Evolutionary conservation across 108 stramenopile genomes (phyloP), one percentile per base, ranked within the genome.

Genomic region (Nitzschia sp.): DNA sequence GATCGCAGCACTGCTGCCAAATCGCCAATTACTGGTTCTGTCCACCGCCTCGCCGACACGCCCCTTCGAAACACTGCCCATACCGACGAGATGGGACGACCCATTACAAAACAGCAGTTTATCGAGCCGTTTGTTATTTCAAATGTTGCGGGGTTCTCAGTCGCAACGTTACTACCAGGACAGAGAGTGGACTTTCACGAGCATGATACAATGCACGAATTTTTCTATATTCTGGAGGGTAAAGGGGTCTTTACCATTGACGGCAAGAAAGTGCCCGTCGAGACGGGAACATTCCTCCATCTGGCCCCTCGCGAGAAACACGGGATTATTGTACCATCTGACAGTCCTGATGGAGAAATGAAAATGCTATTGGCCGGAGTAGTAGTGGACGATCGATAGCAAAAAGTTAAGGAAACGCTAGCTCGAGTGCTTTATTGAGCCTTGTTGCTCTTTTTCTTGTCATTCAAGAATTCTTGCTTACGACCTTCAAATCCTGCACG

Each of bases 401-500:
- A 42, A 9, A n/a, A n/a, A n/a, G n/a, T n/a, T n/a, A n/a, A n/a
- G n/a, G n/a, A n/a, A n/a, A n/a, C n/a, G n/a, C n/a, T n/a, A n/a
- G n/a, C n/a, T n/a, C n/a, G n/a, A n/a, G n/a, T n/a, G n/a, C n/a
- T n/a, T n/a, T n/a, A n/a, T n/a, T n/a, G n/a, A n/a, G n/a, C n/a
- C n/a, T n/a, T n/a, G n/a, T n/a, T n/a, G n/a, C n/a, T n/a, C n/a
- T 72, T 70, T 46, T 76, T 65, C 49, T 75, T 78, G 27, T 79
- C 82, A 66, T 94, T 94, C 54, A 94, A 78, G 68, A 91, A 94
- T 26, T 79, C 89, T 54, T 82, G 81, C 47, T 89, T 89, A 74
- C 82, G 82, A 32, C 93, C 93, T 62, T 94, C 93, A 67, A 94
- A 94, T n/a, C 93, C 93, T 25, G 90, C 84, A 6, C 93, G 79